phyloP scores from a whole-genome alignment of 192 early-diverging fungal species.

The Geosiphon pyriformis region DNA sequence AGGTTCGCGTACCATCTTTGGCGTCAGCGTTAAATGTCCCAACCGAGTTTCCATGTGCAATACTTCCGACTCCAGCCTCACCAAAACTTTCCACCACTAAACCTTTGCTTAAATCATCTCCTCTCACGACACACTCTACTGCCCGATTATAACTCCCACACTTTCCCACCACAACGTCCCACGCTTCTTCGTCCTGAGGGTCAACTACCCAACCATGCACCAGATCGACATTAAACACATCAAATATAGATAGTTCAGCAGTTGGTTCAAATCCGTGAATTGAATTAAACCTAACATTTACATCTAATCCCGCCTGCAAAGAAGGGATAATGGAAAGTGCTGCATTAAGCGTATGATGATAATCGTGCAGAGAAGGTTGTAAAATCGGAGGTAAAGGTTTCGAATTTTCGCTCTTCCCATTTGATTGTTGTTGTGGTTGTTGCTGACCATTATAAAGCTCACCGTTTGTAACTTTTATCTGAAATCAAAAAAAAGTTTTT shows the following conservation, averaged over 20 bases:
- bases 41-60: neutral
- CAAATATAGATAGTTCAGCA: constrained; percentile 62
- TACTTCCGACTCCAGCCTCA: constrained; percentile 2
- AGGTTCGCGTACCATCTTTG: constrained; percentile 20
- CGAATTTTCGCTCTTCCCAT: neutral
- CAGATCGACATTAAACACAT: constrained; percentile 70
- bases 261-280: constrained; percentile 73
- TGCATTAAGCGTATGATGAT: constrained; percentile 48
- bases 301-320: constrained; percentile 62
- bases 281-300: constrained; percentile 79
- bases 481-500: neutral
- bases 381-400: neutral
- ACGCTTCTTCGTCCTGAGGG: constrained; percentile 50
- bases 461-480: neutral
- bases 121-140: constrained; percentile 70
- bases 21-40: constrained; percentile 14
- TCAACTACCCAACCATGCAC: constrained; percentile 91
- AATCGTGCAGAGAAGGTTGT: constrained; percentile 22
- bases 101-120: constrained; percentile 45
- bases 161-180: constrained; percentile 46
- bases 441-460: neutral
- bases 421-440: neutral
- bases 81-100: constrained; percentile 34
- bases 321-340: constrained; percentile 56
- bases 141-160: constrained; percentile 72